Evolutionary conservation across 176 grass and related monocot genomes (phyloP), one percentile per base, ranked within the genome.

Genomic region (Carex myosuroides): DNA sequence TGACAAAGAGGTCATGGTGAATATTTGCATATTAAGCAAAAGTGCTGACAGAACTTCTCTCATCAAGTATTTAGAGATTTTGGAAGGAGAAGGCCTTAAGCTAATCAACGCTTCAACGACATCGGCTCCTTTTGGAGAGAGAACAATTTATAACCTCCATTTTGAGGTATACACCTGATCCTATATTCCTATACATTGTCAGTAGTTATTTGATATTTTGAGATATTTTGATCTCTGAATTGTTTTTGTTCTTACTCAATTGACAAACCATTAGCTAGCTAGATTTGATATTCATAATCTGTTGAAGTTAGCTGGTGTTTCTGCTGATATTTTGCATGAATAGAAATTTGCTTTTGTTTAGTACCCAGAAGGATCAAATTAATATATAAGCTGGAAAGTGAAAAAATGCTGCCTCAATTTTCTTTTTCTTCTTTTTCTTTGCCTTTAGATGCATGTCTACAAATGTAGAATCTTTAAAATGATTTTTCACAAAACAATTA

Each of bases 71-170:
- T 82, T 92, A 18, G 87, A 81, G 44, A 72, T 89, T 41, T 61
- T 97, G 61, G 91, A 97, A 67, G 86, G 92, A 32, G 86, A 97
- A 89, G 94, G 94, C 13, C 82, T 92, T 66, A 75, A 79, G 29
- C 67, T 97, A 17, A 60, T 94, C 52, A 90, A 87, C 62, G 89
- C 94, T 21, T 97, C 94, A 7, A 89, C 88, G 33, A 79, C 61
- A 46, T 83, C 89, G 10, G 60, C 63, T 52, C 39, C 13, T 12
- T 74, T 76, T 55, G 91, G 82, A 53, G 85, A 90, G 61, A 94
- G 55, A 80, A 89, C 60, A n/a, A 90, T 97, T 79, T 97, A 93
- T 24, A 92, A 81, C 69, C 88, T 97, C 54, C 94, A 97, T 86
- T 81, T 94, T 72, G 89, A 97, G 94, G 94, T 97, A 90, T 79